These are phyloP conservation scores for Sonneratia caseolaris DNA, from an alignment of 345 rosid species.

Conservation along the genomic window DNA sequence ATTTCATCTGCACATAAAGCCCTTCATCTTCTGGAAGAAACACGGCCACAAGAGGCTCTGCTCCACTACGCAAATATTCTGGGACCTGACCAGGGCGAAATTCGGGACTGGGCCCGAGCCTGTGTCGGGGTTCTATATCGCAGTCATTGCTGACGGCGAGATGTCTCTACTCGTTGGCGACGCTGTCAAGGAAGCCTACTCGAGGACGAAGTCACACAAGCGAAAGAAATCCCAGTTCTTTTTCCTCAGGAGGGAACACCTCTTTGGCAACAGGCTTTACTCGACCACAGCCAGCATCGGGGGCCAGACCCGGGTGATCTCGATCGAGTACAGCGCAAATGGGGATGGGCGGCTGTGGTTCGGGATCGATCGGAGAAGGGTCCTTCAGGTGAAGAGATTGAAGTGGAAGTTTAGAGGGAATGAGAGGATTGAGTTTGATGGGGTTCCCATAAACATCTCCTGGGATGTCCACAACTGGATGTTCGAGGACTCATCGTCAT, in stretches of 20 bases:
- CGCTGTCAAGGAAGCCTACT: conserved; percentile 42
- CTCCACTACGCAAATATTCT: conserved; percentile 36
- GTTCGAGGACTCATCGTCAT: conserved; percentile 31
- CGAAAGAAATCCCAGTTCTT: conserved; percentile 34
- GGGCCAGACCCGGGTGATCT: conserved; percentile 53
- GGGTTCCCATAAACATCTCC: conserved; percentile 59
- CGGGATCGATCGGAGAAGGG: conserved; percentile 44
- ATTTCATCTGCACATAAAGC: conserved; percentile 62
- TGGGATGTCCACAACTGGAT: conserved; percentile 98
- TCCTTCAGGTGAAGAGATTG: conserved; percentile 57
- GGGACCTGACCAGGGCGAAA: conserved; percentile 72
- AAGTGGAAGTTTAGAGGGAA: conserved; percentile 95
- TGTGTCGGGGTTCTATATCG: conserved; percentile 63
- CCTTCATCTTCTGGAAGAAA: conserved; percentile 70
- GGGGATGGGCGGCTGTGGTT: conserved; percentile 57
- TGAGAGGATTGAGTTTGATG: conserved; percentile 69
- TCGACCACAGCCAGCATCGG: conserved; percentile 63
- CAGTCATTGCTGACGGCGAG: conserved; percentile 61
- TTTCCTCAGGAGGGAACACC: conserved; percentile 69
- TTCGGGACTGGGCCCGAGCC: conserved; percentile 87
- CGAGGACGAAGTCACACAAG: conserved; percentile 36
- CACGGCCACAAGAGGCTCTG: conserved; percentile 51
- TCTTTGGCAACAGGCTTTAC: conserved; percentile 58
- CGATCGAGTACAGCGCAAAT: conserved; percentile 51
- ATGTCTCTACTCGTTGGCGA: conserved; percentile 73